A percentile compares a stretch with the other conserved stretches of the same genome.
phyloP scores from a whole-genome alignment of 495 filamentous ascomycete genomes.

The Penicillium subrubescens region DNA sequence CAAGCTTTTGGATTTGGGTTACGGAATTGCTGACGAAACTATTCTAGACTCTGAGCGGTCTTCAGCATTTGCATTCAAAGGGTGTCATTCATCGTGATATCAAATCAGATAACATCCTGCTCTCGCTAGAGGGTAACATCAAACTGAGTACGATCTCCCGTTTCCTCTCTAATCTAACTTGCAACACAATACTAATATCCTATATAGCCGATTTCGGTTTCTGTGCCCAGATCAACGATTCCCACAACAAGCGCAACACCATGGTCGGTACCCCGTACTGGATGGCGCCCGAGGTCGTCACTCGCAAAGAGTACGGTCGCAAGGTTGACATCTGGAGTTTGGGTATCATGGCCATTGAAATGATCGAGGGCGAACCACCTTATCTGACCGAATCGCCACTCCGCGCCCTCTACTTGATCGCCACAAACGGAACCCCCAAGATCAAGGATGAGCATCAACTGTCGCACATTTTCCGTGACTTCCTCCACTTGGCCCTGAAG shows the following conservation, averaged over 20 bases:
- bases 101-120: constrained; percentile 96
- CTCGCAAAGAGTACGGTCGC: constrained; percentile 93
- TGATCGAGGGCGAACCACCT: constrained; percentile 98
- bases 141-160: constrained; percentile 79
- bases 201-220: constrained; percentile 92
- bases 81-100: constrained; percentile 87
- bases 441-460: constrained; percentile 92
- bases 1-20: neutral
- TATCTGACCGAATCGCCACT: constrained; percentile 95
- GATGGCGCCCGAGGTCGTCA: constrained; percentile 99
- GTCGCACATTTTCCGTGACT: constrained; percentile 81
- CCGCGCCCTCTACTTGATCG: constrained; percentile 91
- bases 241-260: constrained; percentile 94
- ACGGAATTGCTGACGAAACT: constrained; percentile 12
- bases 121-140: constrained; percentile 95
- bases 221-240: constrained; percentile 97
- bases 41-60: constrained; percentile 73
- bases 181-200: constrained; percentile 33
- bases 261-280: constrained; percentile 99
- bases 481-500: constrained; percentile 86
- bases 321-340: constrained; percentile 99
- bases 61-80: constrained; percentile 96
- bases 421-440: constrained; percentile 91
- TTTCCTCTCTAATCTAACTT: neutral
- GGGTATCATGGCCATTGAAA: constrained; percentile 99